A percentile compares a stretch with the other conserved stretches of the same genome.
Conservation (phyloP, 2,329 filamentous ascomycete species). For the Arthrobotrys sphaeroides region DNA sequence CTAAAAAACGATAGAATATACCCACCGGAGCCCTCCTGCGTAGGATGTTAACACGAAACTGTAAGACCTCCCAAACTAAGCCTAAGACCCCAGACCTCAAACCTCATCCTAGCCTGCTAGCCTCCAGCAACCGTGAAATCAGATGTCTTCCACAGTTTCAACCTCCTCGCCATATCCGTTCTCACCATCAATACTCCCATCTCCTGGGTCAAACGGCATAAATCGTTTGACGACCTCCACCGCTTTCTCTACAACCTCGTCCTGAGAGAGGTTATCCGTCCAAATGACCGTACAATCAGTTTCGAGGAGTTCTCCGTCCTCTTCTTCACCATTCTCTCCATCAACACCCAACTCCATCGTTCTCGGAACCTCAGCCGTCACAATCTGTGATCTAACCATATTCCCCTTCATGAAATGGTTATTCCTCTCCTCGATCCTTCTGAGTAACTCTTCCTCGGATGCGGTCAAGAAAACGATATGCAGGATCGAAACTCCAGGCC, state of each 20-base stretch:
- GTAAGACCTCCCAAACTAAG: no score
- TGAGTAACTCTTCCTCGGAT: slow-evolving; percentile 38
- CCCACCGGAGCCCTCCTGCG: no score
- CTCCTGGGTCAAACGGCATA: slow-evolving; percentile 14
- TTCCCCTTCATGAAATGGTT: slow-evolving; percentile 53
- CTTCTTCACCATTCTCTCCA: neutral
- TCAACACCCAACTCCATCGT: neutral
- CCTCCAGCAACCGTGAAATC: no score
- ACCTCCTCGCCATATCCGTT: neutral
- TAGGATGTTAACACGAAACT: no score
- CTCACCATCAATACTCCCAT: neutral
- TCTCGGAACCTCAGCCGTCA: slow-evolving; percentile 44
- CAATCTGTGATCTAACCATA: slow-evolving; percentile 47
- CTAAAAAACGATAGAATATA: no score
- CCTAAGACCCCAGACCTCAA: no score
- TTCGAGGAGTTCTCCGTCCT: slow-evolving; percentile 21
- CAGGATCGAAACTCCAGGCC: slow-evolving; percentile 21
- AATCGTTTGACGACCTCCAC: slow-evolving; percentile 41
- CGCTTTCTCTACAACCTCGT: slow-evolving; percentile 41
- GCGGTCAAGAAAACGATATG: slow-evolving; percentile 42
- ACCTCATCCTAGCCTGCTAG: no score
- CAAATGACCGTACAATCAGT: slow-evolving; percentile 38
- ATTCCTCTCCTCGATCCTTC: slow-evolving; percentile 32
- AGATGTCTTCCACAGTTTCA: neutral
- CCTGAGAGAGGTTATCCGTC: slow-evolving; percentile 35